Percentiles rank a stretch among this genome's conserved stretches.
Evolutionary conservation across 2,329 filamentous ascomycete species (phyloP).

Genomic region (Dothideomycetes sp.): DNA sequence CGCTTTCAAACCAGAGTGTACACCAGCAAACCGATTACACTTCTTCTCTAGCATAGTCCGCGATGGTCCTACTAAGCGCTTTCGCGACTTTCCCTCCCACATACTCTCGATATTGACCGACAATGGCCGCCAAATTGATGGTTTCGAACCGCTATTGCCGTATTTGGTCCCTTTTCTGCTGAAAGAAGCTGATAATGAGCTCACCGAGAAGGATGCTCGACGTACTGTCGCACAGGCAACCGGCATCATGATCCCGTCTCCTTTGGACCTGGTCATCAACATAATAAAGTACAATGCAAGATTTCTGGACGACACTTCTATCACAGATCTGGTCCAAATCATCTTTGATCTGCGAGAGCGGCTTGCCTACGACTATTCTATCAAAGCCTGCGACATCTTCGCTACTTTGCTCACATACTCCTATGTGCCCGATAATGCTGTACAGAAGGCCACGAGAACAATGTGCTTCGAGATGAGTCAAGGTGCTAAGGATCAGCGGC

Average conservation of each 20-base stretch:
- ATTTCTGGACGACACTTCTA: constrained; percentile 3
- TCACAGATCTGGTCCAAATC: constrained; percentile 1
- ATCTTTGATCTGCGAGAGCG: constrained; percentile 2
- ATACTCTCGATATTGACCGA: constrained; percentile 8
- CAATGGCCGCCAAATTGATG: constrained; percentile 11
- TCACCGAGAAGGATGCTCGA: background rate
- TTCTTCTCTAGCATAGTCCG: constrained; percentile 6
- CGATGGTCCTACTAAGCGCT: constrained; percentile 6
- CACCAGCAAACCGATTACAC: constrained; percentile 4
- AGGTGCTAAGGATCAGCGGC: background rate
- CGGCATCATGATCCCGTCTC: background rate
- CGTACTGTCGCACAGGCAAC: background rate
- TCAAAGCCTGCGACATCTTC: constrained; percentile 6
- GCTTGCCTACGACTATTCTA: background rate
- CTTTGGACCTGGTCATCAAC: constrained; percentile 8
- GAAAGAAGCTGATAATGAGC: background rate
- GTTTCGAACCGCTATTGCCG: constrained; percentile 4
- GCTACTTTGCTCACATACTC: constrained; percentile 8
- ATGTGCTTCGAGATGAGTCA: constrained; percentile 1
- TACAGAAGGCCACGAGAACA: background rate
- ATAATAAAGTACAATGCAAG: constrained; percentile 11
- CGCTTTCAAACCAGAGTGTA: constrained; percentile 9
- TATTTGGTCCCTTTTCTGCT: constrained; percentile 1
- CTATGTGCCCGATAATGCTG: constrained; percentile 4
- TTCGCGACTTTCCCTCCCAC: constrained; percentile 5